phyloP scores from a whole-genome alignment of 768 basidiomycete genomes.

The Lentinula guzmanii region DNA sequence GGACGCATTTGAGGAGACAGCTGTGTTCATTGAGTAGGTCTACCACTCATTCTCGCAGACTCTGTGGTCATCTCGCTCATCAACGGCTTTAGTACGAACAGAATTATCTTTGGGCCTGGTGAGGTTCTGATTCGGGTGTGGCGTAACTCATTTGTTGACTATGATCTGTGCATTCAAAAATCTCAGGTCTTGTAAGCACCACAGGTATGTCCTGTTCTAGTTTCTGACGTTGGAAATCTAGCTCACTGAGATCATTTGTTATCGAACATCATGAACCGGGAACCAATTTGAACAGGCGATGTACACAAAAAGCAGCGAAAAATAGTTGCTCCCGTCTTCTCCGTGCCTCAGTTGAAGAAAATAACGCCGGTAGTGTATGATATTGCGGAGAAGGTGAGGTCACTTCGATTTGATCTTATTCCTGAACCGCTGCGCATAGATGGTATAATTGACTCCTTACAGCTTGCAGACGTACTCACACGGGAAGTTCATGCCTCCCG shows the following conservation, averaged over 20 bases:
- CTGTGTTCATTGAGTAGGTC: slow-evolving; percentile 37
- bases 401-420: not conserved
- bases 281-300: slow-evolving; percentile 21
- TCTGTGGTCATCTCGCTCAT: not conserved
- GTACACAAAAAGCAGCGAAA: slow-evolving; percentile 44
- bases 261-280: not conserved
- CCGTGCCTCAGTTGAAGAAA: slow-evolving; percentile 35
- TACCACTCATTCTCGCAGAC: not conserved
- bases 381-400: slow-evolving; percentile 36
- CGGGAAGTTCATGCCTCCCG: slow-evolving; percentile 16
- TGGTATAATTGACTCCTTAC: not conserved
- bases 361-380: slow-evolving; percentile 39
- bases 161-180: not conserved
- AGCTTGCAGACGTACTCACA: slow-evolving; percentile 25
- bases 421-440: not conserved
- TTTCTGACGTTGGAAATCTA: not conserved
- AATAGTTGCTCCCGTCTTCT: slow-evolving; percentile 42
- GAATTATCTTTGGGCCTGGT: slow-evolving; percentile 41
- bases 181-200: not conserved
- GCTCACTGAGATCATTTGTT: not conserved
- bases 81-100: slow-evolving; percentile 28
- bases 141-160: not conserved
- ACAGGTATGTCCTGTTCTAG: not conserved
- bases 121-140: slow-evolving; percentile 12
- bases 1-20: slow-evolving; percentile 40